Conservation (phyloP, 495 filamentous ascomycete genomes). For the Aspergillus steynii region DNA sequence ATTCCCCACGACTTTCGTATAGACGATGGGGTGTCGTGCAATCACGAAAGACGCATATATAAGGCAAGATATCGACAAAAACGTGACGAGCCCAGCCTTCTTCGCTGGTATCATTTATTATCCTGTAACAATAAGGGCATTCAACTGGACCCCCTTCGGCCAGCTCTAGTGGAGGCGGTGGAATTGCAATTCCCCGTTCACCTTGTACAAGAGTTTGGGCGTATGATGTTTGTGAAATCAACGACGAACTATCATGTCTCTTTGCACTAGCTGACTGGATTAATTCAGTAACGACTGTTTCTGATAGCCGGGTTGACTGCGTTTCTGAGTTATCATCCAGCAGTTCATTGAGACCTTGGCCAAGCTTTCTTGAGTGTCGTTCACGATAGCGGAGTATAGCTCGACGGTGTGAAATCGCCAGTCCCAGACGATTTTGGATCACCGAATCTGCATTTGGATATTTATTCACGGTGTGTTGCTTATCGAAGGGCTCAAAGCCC, state of each 20-base stretch:
- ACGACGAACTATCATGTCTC: not conserved
- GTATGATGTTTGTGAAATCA: constrained; percentile 15
- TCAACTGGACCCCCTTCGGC: constrained; percentile 17
- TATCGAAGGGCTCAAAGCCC: constrained; percentile 12
- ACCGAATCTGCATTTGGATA: constrained; percentile 6
- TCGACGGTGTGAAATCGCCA: constrained; percentile 18
- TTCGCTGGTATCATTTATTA: constrained; percentile 15
- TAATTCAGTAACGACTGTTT: constrained; percentile 9
- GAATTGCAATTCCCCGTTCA: not conserved
- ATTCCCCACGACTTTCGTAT: constrained; percentile 24
- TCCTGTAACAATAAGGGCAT: constrained; percentile 31
- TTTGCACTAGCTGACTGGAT: not conserved
- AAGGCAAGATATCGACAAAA: constrained; percentile 32
- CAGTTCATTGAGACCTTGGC: constrained; percentile 9
- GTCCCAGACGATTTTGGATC: constrained; percentile 11
- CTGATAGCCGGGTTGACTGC: constrained; percentile 8
- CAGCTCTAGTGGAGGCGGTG: constrained; percentile 15
- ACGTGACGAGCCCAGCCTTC: constrained; percentile 27
- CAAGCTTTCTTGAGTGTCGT: constrained; percentile 17
- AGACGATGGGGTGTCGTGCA: constrained; percentile 22
- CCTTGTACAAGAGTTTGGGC: constrained; percentile 2
- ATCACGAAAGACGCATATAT: constrained; percentile 22
- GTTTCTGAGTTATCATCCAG: not conserved
- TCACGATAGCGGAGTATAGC: constrained; percentile 21
- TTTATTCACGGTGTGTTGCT: constrained; percentile 19